Percentiles rank a stretch among this genome's conserved stretches.
phyloP scores from a whole-genome alignment of 495 filamentous ascomycete species.

The Xylaria intraflava region DNA sequence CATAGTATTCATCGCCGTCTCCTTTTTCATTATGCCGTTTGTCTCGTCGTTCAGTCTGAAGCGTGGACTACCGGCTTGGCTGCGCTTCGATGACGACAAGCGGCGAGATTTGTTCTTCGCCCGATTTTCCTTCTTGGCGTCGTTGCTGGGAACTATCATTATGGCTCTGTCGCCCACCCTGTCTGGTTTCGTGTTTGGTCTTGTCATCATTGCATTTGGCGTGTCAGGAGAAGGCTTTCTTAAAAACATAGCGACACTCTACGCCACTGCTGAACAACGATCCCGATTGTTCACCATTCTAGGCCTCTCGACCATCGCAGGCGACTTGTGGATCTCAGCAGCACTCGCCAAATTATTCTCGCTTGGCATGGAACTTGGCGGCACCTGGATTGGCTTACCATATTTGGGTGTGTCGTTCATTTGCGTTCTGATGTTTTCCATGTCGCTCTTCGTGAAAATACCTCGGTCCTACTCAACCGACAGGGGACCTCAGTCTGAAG shows the following conservation, averaged over 20 bases:
- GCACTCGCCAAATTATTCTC: conserved; percentile 24
- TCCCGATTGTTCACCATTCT: conserved; percentile 24
- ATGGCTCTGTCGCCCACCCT: conserved; percentile 20
- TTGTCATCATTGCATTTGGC: conserved; percentile 24
- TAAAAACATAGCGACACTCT: conserved; percentile 21
- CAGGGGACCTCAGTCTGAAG: conserved; percentile 10
- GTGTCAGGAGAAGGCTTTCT: conserved; percentile 20
- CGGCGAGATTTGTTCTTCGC: conserved; percentile 20
- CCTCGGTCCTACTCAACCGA: conserved; percentile 4
- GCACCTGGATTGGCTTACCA: conserved; percentile 25
- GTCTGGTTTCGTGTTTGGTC: conserved; percentile 19
- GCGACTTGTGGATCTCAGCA: conserved; percentile 21
- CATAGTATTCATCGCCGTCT: conserved; percentile 18
- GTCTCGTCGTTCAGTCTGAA: conserved; percentile 14
- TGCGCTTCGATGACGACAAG: conserved; percentile 18
- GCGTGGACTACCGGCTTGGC: conserved; percentile 10
- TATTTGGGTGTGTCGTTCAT: conserved; percentile 23
- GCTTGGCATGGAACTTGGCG: conserved; percentile 25
- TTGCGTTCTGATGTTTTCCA: conserved; percentile 20
- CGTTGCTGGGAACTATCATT: conserved; percentile 17
- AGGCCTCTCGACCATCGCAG: conserved; percentile 17
- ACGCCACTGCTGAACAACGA: conserved; percentile 20
- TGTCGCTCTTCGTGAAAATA: conserved; percentile 16
- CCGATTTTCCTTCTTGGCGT: conserved; percentile 17
- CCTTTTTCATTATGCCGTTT: conserved; percentile 19